Percentiles rank a stretch among this genome's conserved stretches.
These are phyloP conservation scores for Bjerkandera adusta DNA, from an alignment of 1,284 basidiomycete species.

Conservation along the genomic window DNA sequence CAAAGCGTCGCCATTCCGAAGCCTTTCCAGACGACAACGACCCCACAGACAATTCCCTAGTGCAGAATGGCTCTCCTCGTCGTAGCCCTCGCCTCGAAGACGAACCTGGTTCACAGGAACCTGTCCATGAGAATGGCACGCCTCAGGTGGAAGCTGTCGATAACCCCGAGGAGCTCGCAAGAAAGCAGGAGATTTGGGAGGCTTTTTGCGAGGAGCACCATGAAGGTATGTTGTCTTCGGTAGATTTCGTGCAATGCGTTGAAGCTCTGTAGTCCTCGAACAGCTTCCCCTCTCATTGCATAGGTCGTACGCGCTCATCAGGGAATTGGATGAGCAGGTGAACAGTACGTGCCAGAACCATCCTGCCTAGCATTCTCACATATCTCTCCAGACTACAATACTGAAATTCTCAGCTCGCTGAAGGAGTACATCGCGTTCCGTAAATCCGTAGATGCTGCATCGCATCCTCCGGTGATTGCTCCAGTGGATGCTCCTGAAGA, in stretches of 20 bases:
- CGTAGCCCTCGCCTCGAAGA: background rate
- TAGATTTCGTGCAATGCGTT: conserved; percentile 1
- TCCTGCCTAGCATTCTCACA: background rate
- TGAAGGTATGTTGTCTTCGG: conserved; percentile 46
- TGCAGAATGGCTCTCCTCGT: background rate
- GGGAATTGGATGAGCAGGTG: conserved; percentile 81
- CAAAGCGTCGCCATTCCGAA: conserved; percentile 41
- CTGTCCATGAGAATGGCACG: too few species aligned
- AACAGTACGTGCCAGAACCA: conserved; percentile 42
- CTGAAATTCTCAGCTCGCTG: conserved; percentile 21
- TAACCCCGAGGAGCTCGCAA: conserved; percentile 40
- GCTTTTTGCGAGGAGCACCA: conserved; percentile 77
- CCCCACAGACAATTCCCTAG: conserved; percentile 15
- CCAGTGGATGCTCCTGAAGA: background rate
- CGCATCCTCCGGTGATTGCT: background rate
- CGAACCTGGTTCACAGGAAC: background rate
- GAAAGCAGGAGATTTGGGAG: conserved; percentile 60
- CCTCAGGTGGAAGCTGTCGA: background rate
- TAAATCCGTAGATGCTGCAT: conserved; percentile 14
- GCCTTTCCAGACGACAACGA: conserved; percentile 35
- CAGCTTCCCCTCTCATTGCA: conserved; percentile 85
- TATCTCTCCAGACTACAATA: conserved; percentile 20
- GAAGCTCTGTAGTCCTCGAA: conserved; percentile 60
- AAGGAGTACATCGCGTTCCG: conserved; percentile 27
- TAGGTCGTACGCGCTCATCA: conserved; percentile 74